Base-by-base conservation (phyloP, 352 stramenopile genomes). In the Phytophthora meadii region DNA sequence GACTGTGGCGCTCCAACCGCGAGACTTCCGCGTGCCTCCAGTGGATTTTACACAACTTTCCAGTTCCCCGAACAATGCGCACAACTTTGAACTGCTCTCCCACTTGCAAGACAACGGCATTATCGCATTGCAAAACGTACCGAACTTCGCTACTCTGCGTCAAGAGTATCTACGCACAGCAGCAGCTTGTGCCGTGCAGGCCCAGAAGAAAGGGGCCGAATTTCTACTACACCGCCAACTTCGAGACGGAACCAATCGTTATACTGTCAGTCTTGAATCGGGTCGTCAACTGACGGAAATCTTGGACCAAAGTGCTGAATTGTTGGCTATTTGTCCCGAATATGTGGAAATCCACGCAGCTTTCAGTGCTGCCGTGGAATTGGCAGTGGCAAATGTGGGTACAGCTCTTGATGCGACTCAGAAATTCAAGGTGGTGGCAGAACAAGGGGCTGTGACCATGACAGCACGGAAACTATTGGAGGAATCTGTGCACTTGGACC, bases 61-160 rank as follows among this genome's bases (percentile, higher is more conserved):
- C 12, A 49, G 58, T 24, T 48, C 54, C 46, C 12, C 74, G 1
- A 39, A 54, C 45, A 79, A 82, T 39, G 54, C 61, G 24, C 55
- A 71, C 56, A 79, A 82, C 30, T 49, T 46, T 6, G 55, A 77
- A 19, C 53, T 93, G 47, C 68, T 93, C 17, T 61, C 68, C 1
- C 72, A 80, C 48, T 57, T 93, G 55, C 82, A 92, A 55, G 49
- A 71, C 15, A 80, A 92, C 66, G 87, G 87, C 47, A 92, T 95
- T 69, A 67, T 95, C 14, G 69, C 84, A 10, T 64, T 95, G 62
- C 82, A 84, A 64, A 92, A 92, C 71, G 79, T 95, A 28, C 84
- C 83, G 0, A 42, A 72, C 15, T 95, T 87, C 64, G 69, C 72
- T 4, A 32, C 50, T 47, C 66, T 87, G 37, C 81, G 87, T 34